phyloP scores from a whole-genome alignment of 75 land plant species.

The Ceratopteris richardii region DNA sequence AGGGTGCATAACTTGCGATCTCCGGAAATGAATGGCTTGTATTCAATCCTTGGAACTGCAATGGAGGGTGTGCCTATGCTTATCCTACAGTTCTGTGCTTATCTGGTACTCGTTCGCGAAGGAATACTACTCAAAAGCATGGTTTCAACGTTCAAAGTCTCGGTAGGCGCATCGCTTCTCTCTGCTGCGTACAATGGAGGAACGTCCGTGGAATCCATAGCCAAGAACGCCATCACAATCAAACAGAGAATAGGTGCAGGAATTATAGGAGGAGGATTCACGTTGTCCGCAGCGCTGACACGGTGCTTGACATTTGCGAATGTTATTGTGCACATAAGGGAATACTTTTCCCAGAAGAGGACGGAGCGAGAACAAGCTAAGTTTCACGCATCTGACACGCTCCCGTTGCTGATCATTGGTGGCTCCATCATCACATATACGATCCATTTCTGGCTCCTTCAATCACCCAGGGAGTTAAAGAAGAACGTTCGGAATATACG shows the following conservation, averaged over 20 bases:
- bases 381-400: neutral
- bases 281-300: neutral
- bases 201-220: conserved; percentile 2
- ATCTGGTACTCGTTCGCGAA: neutral
- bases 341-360: neutral
- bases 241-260: neutral
- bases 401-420: no score
- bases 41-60: conserved; percentile 1
- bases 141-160: neutral
- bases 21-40: conserved; percentile 9
- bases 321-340: neutral
- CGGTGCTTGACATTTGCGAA: conserved; percentile 1
- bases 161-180: conserved; percentile 4
- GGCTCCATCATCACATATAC: neutral
- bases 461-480: neutral
- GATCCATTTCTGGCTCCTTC: conserved; percentile 4
- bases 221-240: neutral
- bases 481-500: neutral
- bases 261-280: neutral
- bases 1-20: conserved; percentile 3
- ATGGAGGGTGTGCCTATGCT: conserved; percentile 8
- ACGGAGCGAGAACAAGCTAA: neutral
- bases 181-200: conserved; percentile 10
- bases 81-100: neutral
- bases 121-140: neutral